Evolutionary conservation across 352 stramenopile species (phyloP).

Genomic region (Pythium dissimile): DNA sequence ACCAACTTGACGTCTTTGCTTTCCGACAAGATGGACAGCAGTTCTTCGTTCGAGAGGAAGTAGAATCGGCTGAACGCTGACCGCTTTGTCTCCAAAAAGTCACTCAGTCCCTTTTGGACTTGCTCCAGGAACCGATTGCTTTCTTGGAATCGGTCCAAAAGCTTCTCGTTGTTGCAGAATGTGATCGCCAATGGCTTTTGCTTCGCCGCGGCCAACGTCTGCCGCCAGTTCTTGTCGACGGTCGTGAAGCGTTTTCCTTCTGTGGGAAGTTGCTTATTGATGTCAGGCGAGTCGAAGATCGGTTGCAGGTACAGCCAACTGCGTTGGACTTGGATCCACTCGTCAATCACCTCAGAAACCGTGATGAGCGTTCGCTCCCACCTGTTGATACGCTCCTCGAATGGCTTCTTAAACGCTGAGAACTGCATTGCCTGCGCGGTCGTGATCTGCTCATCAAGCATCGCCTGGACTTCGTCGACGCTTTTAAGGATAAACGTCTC

Average conservation of each 20-base stretch:
- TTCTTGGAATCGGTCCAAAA: constrained; percentile 91
- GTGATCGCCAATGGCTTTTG: constrained; percentile 82
- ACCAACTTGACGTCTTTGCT: constrained; percentile 95
- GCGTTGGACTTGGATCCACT: constrained; percentile 93
- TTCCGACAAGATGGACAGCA: constrained; percentile 94
- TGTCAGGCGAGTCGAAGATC: constrained; percentile 95
- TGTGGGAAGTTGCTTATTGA: constrained; percentile 94
- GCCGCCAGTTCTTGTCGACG: constrained; percentile 94
- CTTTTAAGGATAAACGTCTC: constrained; percentile 93
- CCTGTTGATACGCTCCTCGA: constrained; percentile 91
- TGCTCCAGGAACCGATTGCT: constrained; percentile 94
- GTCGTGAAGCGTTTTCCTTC: constrained; percentile 94
- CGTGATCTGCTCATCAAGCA: constrained; percentile 95
- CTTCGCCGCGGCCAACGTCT: constrained; percentile 85
- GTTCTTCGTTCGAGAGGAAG: constrained; percentile 94
- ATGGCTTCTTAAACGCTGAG: constrained; percentile 93
- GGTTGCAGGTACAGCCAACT: constrained; percentile 96
- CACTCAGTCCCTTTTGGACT: constrained; percentile 93
- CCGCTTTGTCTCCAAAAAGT: constrained; percentile 95
- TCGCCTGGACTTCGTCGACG: constrained; percentile 91
- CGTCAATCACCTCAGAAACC: constrained; percentile 92
- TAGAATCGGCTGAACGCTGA: constrained; percentile 93
- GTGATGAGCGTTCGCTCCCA: constrained; percentile 89
- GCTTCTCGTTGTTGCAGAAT: constrained; percentile 92
- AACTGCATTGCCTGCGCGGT: constrained; percentile 96